Base-by-base conservation (phyloP, 2,329 filamentous ascomycete species). In the Stagonosporopsis rhizophila region DNA sequence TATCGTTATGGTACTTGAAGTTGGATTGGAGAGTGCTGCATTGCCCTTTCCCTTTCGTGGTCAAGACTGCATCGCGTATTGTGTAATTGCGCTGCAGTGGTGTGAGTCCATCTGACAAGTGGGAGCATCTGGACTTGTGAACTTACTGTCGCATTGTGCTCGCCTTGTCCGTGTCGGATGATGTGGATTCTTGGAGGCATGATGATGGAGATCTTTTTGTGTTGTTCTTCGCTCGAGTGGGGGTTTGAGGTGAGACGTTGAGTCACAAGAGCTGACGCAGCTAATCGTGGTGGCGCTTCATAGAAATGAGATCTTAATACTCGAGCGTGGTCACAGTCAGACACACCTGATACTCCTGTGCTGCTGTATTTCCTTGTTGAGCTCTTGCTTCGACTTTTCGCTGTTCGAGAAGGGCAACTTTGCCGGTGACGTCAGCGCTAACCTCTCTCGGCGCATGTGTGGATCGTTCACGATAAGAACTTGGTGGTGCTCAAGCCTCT, bases 11-110 rank as follows among this genome's bases (percentile, higher is more conserved):
- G 75, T 84, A 76, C 9, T 89, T 85, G 72, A 96, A 96, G 0
- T 77, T 65, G 59, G 27, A 80, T 70, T 66, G 83, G 77, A 96
- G 86, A 15, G 77, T 73, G 23, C 76, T 79, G 78, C 92, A 96
- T 82, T 97, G 92, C 59, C 86, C 69, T 71, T 88, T 82, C 66
- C 93, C 93, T n/a, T 88, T 81, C 0, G 85, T 80, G 1, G 93
- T 96, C 50, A 96, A 84, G 56, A 85, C 80, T 1, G 93, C 92
- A 71, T 97, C 93, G n/a, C 74, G 87, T 37, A 96, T 80, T 58
- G 78, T 70, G 72, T 93, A 89, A 77, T 93, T 91, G 60, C 83
- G 88, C 23, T 80, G 68, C 61, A 70, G 81, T 70, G 95, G 84
- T 37, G 44, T 61, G 37, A 55, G 50, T 28, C 40, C 19, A 30